Percentiles rank a stretch among this genome's conserved stretches.
Conservation (phyloP, 2,329 filamentous ascomycete genomes). For the Neofusicoccum parvum region DNA sequence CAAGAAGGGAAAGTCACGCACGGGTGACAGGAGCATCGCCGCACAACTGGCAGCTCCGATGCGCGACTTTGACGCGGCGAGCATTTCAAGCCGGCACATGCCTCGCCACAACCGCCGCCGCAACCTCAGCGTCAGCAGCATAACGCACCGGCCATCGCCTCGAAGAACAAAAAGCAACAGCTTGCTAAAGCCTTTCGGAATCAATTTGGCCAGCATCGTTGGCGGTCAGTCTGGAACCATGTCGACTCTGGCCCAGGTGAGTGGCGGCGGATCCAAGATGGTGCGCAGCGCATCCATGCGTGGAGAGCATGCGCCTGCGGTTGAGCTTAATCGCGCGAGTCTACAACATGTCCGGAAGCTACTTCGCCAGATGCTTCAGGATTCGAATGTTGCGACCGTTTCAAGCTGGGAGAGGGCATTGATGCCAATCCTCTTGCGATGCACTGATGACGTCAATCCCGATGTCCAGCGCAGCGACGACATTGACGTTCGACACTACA, state of each 20-base stretch:
- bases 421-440: constrained; percentile 84
- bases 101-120: constrained; percentile 70
- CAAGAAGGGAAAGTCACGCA: constrained; percentile 72
- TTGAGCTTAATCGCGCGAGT: constrained; percentile 85
- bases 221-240: constrained; percentile 19
- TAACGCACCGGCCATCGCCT: constrained; percentile 72
- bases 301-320: constrained; percentile 70
- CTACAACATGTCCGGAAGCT: constrained; percentile 85
- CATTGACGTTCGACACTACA: constrained; percentile 96
- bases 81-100: constrained; percentile 65
- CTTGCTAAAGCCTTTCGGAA: constrained; percentile 51
- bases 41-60: constrained; percentile 66
- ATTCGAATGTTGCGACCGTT: constrained; percentile 71
- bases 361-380: constrained; percentile 78
- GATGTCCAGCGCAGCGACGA: constrained; percentile 88
- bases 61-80: constrained; percentile 65
- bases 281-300: constrained; percentile 82
- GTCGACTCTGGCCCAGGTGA: constrained; percentile 19
- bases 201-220: constrained; percentile 39
- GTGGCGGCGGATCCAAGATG: constrained; percentile 39
- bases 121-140: constrained; percentile 83
- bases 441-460: constrained; percentile 91
- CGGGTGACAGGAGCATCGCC: constrained; percentile 74
- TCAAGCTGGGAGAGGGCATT: constrained; percentile 87
- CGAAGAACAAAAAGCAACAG: constrained; percentile 61